Percentiles rank a stretch among this genome's conserved stretches.
These are phyloP conservation scores for Boletus fagicola DNA, from an alignment of 768 basidiomycete genomes.

Conservation along the genomic window DNA sequence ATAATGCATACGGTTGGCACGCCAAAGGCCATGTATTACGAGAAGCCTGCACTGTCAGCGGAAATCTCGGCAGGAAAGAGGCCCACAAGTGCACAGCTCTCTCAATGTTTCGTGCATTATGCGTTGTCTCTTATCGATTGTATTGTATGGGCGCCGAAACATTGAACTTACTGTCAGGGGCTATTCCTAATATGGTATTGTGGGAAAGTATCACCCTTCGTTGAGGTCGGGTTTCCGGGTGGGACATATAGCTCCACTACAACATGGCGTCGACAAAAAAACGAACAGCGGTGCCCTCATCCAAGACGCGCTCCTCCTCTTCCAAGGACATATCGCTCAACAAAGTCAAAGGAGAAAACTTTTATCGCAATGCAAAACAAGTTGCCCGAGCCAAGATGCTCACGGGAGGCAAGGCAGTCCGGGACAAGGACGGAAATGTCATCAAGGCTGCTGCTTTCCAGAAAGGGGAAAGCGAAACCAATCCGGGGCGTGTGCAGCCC, in stretches of 20 bases:
- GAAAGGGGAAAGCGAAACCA: conserved; percentile 89
- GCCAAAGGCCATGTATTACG: background rate
- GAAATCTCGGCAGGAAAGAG: background rate
- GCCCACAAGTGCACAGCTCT: background rate
- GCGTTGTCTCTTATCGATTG: background rate
- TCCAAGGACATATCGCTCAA: conserved; percentile 55
- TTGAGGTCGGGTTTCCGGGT: background rate
- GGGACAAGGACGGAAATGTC: conserved; percentile 90
- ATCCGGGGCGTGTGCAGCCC: conserved; percentile 88
- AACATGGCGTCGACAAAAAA: conserved; percentile 34
- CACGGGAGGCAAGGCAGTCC: conserved; percentile 85
- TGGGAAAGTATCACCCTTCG: conserved; percentile 11
- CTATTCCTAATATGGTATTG: background rate
- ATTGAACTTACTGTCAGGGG: background rate
- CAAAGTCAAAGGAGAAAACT: conserved; percentile 91
- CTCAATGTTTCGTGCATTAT: background rate
- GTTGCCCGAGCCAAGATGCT: conserved; percentile 87
- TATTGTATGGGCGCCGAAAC: background rate
- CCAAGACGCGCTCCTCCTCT: conserved; percentile 42
- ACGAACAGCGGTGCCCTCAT: conserved; percentile 22
- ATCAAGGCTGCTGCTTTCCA: conserved; percentile 93
- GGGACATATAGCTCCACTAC: background rate
- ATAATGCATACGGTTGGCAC: background rate
- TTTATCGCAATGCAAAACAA: conserved; percentile 95
- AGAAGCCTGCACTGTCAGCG: background rate